These are phyloP conservation scores for Penicillium sp. DNA, from an alignment of 2,329 filamentous ascomycete genomes.

Conservation along the genomic window DNA sequence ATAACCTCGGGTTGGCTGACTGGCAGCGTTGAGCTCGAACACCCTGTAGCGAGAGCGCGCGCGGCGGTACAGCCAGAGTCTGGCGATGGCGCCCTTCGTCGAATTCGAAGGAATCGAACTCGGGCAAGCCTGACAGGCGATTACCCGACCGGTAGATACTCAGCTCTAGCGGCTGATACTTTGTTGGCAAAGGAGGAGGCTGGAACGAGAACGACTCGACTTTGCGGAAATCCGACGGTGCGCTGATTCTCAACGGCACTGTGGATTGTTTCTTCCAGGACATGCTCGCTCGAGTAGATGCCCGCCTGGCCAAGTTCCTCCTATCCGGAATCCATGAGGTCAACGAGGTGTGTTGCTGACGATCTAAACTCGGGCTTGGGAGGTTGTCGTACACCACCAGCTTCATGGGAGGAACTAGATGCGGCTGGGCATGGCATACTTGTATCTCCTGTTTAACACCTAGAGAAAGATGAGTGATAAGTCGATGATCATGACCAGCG, in stretches of 20 bases:
- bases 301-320: conserved; percentile 35
- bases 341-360: conserved; percentile 32
- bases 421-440: conserved; percentile 45
- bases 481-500: not conserved
- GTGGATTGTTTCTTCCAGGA: conserved; percentile 34
- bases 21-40: conserved; percentile 18
- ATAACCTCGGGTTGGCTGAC: conserved; percentile 26
- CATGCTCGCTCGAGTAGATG: conserved; percentile 42
- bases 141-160: conserved; percentile 46
- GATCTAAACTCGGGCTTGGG: conserved; percentile 31
- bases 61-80: conserved; percentile 31
- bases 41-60: conserved; percentile 26
- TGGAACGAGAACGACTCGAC: conserved; percentile 29
- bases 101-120: conserved; percentile 40
- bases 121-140: conserved; percentile 43
- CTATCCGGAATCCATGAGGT: conserved; percentile 41
- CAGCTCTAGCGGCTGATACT: conserved; percentile 44
- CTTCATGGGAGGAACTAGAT: conserved; percentile 46
- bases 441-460: conserved; percentile 42
- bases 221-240: conserved; percentile 41
- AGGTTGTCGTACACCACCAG: conserved; percentile 41
- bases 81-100: conserved; percentile 24
- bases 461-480: conserved; percentile 19
- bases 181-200: conserved; percentile 9
- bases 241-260: conserved; percentile 37